Percentiles rank a stretch among this genome's conserved stretches.
Evolutionary conservation across 805 yeast species (phyloP).

Genomic region (Hanseniaspora vineae): DNA sequence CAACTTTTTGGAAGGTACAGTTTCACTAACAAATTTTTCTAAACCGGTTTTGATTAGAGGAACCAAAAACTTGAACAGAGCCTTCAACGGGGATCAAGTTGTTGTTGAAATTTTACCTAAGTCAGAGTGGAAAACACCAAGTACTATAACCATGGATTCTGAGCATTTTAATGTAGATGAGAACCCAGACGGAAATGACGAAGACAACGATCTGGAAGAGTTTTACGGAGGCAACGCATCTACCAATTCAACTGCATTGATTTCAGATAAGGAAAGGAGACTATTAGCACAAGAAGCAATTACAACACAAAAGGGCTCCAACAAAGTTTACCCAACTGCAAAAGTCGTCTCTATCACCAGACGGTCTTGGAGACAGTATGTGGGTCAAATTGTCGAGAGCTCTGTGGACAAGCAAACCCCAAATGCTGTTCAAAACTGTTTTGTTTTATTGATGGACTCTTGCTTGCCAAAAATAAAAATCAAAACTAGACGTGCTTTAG

Average conservation of each 20-base stretch:
- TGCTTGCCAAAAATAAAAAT: slow-evolving; percentile 79
- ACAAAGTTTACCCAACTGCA: slow-evolving; percentile 78
- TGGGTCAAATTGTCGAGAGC: slow-evolving; percentile 78
- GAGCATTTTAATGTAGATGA: slow-evolving; percentile 47
- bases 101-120: slow-evolving; percentile 82
- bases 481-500: slow-evolving; percentile 73
- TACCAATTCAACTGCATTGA: slow-evolving; percentile 36
- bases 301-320: slow-evolving; percentile 35
- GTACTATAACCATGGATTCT: slow-evolving; percentile 68
- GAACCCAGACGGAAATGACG: slow-evolving; percentile 40
- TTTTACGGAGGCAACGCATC: slow-evolving; percentile 23
- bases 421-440: slow-evolving; percentile 62
- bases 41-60: slow-evolving; percentile 78
- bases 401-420: slow-evolving; percentile 49
- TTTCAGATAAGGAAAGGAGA: slow-evolving; percentile 34
- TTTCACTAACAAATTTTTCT: slow-evolving; percentile 56
- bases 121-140: slow-evolving; percentile 77
- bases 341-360: slow-evolving; percentile 75
- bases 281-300: slow-evolving; percentile 68
- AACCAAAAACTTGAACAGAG: slow-evolving; percentile 72
- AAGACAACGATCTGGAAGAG: slow-evolving; percentile 32
- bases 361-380: slow-evolving; percentile 93
- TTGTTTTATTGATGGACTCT: slow-evolving; percentile 81
- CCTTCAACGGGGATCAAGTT: slow-evolving; percentile 85
- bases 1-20: slow-evolving; percentile 79